Evolutionary conservation across 2,329 filamentous ascomycete genomes (phyloP).

Genomic region (Samsoniella hepiali): DNA sequence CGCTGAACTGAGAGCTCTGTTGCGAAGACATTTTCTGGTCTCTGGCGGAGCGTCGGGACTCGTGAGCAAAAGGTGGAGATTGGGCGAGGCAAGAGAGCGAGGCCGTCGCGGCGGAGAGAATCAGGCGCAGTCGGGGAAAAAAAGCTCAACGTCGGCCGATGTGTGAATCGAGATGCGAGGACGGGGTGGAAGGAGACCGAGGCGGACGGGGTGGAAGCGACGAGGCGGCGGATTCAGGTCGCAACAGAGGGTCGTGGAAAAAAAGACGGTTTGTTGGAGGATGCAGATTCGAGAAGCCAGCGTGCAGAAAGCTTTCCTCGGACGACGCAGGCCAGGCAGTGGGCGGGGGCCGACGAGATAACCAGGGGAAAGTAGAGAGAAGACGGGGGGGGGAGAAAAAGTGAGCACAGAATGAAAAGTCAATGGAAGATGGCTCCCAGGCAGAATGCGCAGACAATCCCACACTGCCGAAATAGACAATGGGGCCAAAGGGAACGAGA

Average conservation of each 20-base stretch:
- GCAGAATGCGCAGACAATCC: slow-evolving; percentile 24
- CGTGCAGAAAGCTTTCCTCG: slow-evolving; percentile 15
- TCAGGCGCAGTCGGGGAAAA: slow-evolving; percentile 14
- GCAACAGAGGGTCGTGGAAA: background rate
- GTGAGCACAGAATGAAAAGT: slow-evolving; percentile 23
- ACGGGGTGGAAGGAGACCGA: background rate
- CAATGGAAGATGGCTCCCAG: slow-evolving; percentile 19
- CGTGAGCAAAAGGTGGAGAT: slow-evolving; percentile 23
- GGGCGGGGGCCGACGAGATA: slow-evolving; percentile 1
- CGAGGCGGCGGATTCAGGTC: background rate
- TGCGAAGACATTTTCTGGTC: slow-evolving; percentile 38
- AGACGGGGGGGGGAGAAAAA: slow-evolving; percentile 16
- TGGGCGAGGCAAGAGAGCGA: slow-evolving; percentile 18
- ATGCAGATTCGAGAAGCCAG: slow-evolving; percentile 3
- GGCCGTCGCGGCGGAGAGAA: slow-evolving; percentile 12
- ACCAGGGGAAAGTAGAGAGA: slow-evolving; percentile 11
- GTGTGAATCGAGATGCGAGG: slow-evolving; percentile 10
- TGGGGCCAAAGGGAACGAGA: slow-evolving; percentile 18
- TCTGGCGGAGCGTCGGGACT: slow-evolving; percentile 24
- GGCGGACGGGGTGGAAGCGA: background rate
- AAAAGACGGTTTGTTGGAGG: slow-evolving; percentile 3
- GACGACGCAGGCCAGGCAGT: slow-evolving; percentile 7
- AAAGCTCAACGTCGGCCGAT: slow-evolving; percentile 21
- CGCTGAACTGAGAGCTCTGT: slow-evolving; percentile 58
- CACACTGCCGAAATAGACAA: slow-evolving; percentile 22